A percentile compares a stretch with the other conserved stretches of the same genome.
Evolutionary conservation across 2,329 filamentous ascomycete species (phyloP).

Genomic region (Xylariaceae sp.): DNA sequence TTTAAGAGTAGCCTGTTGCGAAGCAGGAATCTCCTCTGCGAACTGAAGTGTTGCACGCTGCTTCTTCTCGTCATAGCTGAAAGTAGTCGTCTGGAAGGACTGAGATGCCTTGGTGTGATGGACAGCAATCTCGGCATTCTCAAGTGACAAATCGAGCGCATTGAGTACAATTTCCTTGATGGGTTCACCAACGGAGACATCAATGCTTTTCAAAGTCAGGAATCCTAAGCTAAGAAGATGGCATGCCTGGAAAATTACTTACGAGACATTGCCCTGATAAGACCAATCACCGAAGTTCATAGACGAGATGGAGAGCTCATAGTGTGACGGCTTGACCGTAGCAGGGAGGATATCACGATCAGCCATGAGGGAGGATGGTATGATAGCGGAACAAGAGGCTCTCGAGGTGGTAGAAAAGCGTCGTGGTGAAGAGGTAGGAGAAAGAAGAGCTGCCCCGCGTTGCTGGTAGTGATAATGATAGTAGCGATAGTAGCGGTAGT

Average conservation of each 20-base stretch:
- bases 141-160: constrained; percentile 80
- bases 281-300: constrained; percentile 76
- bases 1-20: constrained; percentile 68
- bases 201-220: constrained; percentile 60
- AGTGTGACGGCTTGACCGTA: constrained; percentile 81
- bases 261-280: constrained; percentile 81
- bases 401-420: constrained; percentile 37
- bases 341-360: constrained; percentile 68
- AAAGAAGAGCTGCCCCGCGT: constrained; percentile 18
- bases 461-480: constrained; percentile 2
- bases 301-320: constrained; percentile 80
- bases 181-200: constrained; percentile 71
- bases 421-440: constrained; percentile 16
- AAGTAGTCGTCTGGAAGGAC: constrained; percentile 65
- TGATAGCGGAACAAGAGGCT: constrained; percentile 38
- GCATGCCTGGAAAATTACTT: constrained; percentile 37
- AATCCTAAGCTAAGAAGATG: constrained; percentile 2
- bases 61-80: constrained; percentile 81
- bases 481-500: constrained; percentile 19
- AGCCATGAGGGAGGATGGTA: constrained; percentile 52
- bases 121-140: constrained; percentile 64
- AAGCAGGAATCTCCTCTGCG: constrained; percentile 69
- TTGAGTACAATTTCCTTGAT: constrained; percentile 85
- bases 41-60: constrained; percentile 85
- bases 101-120: constrained; percentile 63